These are phyloP conservation scores for Talaromyces pinophilus DNA, from an alignment of 2,329 filamentous ascomycete species.

Conservation along the genomic window DNA sequence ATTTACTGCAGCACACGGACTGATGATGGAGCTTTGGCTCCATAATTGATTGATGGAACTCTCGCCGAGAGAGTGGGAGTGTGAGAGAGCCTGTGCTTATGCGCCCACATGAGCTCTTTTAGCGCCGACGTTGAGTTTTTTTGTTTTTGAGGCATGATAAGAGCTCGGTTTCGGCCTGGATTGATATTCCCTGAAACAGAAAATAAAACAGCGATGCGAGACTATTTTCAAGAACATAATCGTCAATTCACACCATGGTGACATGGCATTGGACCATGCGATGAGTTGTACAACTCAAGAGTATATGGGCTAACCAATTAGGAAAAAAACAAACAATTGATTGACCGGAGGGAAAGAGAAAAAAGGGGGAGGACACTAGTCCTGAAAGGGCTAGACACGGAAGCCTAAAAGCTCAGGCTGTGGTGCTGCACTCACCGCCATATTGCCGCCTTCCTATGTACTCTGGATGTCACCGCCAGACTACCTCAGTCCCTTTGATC, in stretches of 20 bases:
- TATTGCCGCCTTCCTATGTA: background rate
- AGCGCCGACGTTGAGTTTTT: constrained; percentile 8
- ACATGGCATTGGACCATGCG: constrained; percentile 1
- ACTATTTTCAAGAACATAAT: background rate
- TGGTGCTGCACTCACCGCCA: constrained; percentile 4
- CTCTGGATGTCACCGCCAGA: background rate
- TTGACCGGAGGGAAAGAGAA: background rate
- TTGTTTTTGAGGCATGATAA: background rate
- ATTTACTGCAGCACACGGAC: constrained; percentile 1
- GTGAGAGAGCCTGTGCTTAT: background rate
- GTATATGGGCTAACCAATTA: constrained; percentile 5
- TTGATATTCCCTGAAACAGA: background rate
- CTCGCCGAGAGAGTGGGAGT: background rate
- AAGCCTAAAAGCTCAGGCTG: constrained; percentile 8
- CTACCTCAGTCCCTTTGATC: background rate
- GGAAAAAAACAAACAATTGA: constrained; percentile 20
- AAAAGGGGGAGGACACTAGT: background rate
- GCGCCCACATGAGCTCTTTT: constrained; percentile 13
- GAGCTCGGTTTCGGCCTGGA: background rate
- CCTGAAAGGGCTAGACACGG: background rate
- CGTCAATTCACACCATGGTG: background rate
- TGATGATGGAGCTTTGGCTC: background rate
- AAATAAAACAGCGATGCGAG: background rate
- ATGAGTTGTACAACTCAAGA: constrained; percentile 3
- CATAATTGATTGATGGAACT: background rate